phyloP scores from a whole-genome alignment of 257 asterid species.

The Rehmannia glutinosa region DNA sequence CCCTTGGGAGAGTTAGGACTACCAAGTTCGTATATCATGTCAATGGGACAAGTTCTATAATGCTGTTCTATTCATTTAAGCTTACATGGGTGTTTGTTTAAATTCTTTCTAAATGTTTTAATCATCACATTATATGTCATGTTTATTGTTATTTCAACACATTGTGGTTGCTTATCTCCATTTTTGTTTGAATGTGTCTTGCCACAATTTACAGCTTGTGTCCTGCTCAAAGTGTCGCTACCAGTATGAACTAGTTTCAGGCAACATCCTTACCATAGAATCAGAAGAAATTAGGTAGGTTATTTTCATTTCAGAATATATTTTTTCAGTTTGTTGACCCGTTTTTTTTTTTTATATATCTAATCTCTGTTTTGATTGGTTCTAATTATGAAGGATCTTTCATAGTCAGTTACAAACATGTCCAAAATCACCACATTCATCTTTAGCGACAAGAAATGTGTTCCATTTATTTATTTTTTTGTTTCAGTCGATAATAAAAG shows the following conservation, averaged over 20 bases:
- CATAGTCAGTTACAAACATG: constrained; percentile 6
- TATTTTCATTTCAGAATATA: constrained; percentile 3
- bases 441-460: not conserved
- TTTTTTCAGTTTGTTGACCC: constrained; percentile 3
- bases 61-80: too few species aligned
- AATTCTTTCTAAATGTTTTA: not conserved
- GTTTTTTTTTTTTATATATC: not conserved
- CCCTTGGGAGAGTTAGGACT: not conserved
- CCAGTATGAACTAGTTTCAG: constrained; percentile 87
- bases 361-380: not conserved
- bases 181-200: constrained; percentile 18
- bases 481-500: constrained; percentile 28
- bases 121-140: not conserved
- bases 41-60: not conserved
- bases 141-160: constrained; percentile 10
- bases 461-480: constrained; percentile 12
- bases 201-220: constrained; percentile 50
- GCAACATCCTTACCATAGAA: constrained; percentile 64
- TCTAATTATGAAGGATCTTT: not conserved
- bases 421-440: constrained; percentile 18
- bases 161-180: constrained; percentile 1
- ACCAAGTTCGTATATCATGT: not conserved
- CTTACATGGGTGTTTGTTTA: not conserved
- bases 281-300: constrained; percentile 88
- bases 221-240: constrained; percentile 94